Percentiles rank a stretch among this genome's conserved stretches.
Evolutionary conservation across 2,329 filamentous ascomycete species (phyloP).

Genomic region (Knoxdaviesia proteae): DNA sequence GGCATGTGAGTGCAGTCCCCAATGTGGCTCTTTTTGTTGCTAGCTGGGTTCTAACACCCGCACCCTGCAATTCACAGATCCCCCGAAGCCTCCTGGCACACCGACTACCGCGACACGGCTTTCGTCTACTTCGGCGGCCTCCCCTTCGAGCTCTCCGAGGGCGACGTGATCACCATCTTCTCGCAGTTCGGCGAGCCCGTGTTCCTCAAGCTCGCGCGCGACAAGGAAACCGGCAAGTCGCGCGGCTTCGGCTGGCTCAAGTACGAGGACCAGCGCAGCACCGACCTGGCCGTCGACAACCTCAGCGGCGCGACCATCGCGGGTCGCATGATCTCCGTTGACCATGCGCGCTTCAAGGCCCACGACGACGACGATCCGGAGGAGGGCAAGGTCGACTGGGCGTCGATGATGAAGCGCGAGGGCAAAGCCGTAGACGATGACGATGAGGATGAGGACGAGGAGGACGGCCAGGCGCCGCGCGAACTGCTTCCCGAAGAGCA

Average conservation of each 20-base stretch:
- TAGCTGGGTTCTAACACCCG: slow-evolving; percentile 8
- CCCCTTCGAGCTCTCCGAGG: slow-evolving; percentile 81
- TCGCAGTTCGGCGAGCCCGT: slow-evolving; percentile 92
- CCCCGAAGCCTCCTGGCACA: slow-evolving; percentile 83
- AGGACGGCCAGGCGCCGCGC: slow-evolving; percentile 22
- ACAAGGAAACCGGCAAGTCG: slow-evolving; percentile 91
- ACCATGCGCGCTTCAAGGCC: slow-evolving; percentile 81
- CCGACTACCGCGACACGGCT: slow-evolving; percentile 92
- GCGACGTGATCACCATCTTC: slow-evolving; percentile 90
- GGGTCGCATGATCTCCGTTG: slow-evolving; percentile 64
- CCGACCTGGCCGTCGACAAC: slow-evolving; percentile 90
- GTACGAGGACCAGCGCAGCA: slow-evolving; percentile 94
- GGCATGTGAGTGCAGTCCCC: slow-evolving; percentile 37
- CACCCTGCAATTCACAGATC: slow-evolving; percentile 25
- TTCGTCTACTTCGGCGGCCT: slow-evolving; percentile 93
- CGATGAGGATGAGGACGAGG: slow-evolving; percentile 23
- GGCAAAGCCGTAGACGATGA: slow-evolving; percentile 22
- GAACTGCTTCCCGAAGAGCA: slow-evolving; percentile 61
- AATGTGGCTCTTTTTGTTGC: not conserved
- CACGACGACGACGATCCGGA: slow-evolving; percentile 56
- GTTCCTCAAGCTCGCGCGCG: slow-evolving; percentile 76
- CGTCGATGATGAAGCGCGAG: slow-evolving; percentile 34
- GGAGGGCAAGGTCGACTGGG: slow-evolving; percentile 36
- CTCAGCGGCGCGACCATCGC: slow-evolving; percentile 68
- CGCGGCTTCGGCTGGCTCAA: slow-evolving; percentile 92